Percentiles rank a stretch among this genome's conserved stretches.
phyloP scores from a whole-genome alignment of 2,329 filamentous ascomycete genomes.

The Ophiostoma novo-ulmi region DNA sequence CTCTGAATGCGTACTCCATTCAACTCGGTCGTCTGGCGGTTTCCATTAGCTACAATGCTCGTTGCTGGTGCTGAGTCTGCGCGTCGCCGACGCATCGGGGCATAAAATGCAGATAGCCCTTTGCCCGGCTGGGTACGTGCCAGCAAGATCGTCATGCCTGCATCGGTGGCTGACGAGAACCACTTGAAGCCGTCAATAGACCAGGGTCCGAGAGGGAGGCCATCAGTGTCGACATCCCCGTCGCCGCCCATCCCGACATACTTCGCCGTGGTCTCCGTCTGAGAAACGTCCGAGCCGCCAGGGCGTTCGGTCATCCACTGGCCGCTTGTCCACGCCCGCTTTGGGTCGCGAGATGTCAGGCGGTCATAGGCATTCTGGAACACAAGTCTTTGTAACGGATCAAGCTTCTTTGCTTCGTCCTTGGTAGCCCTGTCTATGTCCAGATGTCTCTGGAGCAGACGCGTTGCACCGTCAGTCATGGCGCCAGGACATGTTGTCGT shows the following conservation, averaged over 20 bases:
- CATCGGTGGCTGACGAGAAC: constrained; percentile 64
- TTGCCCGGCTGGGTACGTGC: constrained; percentile 50
- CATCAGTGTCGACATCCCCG: constrained; percentile 29
- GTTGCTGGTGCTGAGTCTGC: constrained; percentile 30
- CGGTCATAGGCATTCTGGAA: constrained; percentile 50
- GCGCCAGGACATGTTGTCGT: constrained; percentile 60
- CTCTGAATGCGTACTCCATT: constrained; percentile 66
- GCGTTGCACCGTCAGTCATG: constrained; percentile 61
- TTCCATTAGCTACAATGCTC: constrained; percentile 30
- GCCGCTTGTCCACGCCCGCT: constrained; percentile 61
- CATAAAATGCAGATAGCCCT: constrained; percentile 57
- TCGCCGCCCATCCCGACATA: constrained; percentile 31
- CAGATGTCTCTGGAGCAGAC: constrained; percentile 45
- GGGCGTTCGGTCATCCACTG: constrained; percentile 74
- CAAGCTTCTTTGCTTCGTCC: constrained; percentile 26
- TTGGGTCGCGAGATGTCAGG: constrained; percentile 49
- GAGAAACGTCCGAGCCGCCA: constrained; percentile 64
- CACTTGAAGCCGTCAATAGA: constrained; percentile 64
- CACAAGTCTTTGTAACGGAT: constrained; percentile 37
- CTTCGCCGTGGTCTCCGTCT: constrained; percentile 59
- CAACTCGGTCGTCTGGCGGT: constrained; percentile 39
- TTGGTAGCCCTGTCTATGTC: constrained; percentile 1
- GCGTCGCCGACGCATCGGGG: constrained; percentile 51
- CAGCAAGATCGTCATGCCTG: constrained; percentile 58
- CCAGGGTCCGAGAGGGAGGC: constrained; percentile 51